Conservation (phyloP, 1,284 basidiomycete species). For the Marasmius fiardii region DNA sequence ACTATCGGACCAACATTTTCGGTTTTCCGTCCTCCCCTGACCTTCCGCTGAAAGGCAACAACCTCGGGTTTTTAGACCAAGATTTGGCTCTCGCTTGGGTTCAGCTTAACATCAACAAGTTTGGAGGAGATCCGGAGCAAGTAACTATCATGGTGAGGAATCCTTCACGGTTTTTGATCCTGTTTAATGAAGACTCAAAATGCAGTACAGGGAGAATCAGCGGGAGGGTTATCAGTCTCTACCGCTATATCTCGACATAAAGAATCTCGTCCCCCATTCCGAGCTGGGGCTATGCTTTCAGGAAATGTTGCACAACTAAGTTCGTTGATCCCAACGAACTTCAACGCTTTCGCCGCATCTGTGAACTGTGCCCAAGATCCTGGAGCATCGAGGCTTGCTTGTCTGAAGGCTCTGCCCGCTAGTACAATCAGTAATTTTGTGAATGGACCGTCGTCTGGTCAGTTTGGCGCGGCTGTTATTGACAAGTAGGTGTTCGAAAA, state of each 20-base stretch:
- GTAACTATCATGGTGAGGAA: constrained; percentile 19
- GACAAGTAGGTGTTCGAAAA: constrained; percentile 10
- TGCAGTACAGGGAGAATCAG: constrained; percentile 17
- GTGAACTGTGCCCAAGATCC: constrained; percentile 13
- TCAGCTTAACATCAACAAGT: constrained; percentile 16
- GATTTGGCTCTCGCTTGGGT: constrained; percentile 20
- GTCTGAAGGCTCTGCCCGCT: constrained; percentile 11
- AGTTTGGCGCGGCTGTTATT: constrained; percentile 10
- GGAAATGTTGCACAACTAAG: not conserved
- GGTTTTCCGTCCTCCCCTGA: constrained; percentile 19
- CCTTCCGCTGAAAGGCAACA: constrained; percentile 14
- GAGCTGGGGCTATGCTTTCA: constrained; percentile 9
- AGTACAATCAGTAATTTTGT: constrained; percentile 11
- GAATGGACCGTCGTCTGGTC: constrained; percentile 8
- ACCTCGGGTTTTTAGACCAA: constrained; percentile 20
- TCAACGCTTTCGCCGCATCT: constrained; percentile 12
- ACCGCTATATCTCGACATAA: constrained; percentile 10
- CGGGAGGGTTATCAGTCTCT: constrained; percentile 16
- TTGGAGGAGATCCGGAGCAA: constrained; percentile 18
- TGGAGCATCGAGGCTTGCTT: constrained; percentile 12
- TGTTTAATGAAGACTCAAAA: no score
- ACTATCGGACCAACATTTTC: constrained; percentile 21
- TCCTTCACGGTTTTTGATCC: no score
- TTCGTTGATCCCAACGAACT: constrained; percentile 1
- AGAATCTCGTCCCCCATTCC: constrained; percentile 12